Conservation (phyloP, 805 yeast genomes). For the Zygotorulaspora danielsina region DNA sequence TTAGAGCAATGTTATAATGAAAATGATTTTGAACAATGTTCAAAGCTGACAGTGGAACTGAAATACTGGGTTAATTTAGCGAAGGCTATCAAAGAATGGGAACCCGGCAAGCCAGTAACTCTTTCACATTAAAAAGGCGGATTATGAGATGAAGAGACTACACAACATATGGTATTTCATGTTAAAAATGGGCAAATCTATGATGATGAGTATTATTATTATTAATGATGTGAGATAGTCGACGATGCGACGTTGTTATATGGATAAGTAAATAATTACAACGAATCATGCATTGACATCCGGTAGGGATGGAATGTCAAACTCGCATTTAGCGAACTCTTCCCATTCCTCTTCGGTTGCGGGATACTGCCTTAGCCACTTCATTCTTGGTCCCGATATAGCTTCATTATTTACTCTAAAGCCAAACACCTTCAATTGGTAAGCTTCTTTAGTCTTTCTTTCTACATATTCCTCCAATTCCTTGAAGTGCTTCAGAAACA, state of each 20-base stretch:
- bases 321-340: conserved; percentile 65
- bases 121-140: conserved; percentile 54
- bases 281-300: conserved; percentile 11
- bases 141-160: too few species aligned
- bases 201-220: too few species aligned
- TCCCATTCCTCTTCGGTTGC: conserved; percentile 52
- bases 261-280: background rate
- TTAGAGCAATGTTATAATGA: conserved; percentile 46
- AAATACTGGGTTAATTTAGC: conserved; percentile 83
- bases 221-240: too few species aligned
- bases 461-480: conserved; percentile 77
- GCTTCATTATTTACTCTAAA: conserved; percentile 74
- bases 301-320: conserved; percentile 43
- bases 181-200: too few species aligned
- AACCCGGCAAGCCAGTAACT: conserved; percentile 60
- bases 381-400: conserved; percentile 88
- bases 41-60: conserved; percentile 61
- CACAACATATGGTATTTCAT: too few species aligned
- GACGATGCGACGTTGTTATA: too few species aligned
- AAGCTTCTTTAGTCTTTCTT: conserved; percentile 48
- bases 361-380: conserved; percentile 85
- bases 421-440: conserved; percentile 79
- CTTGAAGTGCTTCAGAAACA: conserved; percentile 86
- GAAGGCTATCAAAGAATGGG: conserved; percentile 73
- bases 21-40: conserved; percentile 55